A percentile compares a stretch with the other conserved stretches of the same genome.
These are phyloP conservation scores for Cystobasidium tubakii DNA, from an alignment of 768 basidiomycete genomes.

Conservation along the genomic window DNA sequence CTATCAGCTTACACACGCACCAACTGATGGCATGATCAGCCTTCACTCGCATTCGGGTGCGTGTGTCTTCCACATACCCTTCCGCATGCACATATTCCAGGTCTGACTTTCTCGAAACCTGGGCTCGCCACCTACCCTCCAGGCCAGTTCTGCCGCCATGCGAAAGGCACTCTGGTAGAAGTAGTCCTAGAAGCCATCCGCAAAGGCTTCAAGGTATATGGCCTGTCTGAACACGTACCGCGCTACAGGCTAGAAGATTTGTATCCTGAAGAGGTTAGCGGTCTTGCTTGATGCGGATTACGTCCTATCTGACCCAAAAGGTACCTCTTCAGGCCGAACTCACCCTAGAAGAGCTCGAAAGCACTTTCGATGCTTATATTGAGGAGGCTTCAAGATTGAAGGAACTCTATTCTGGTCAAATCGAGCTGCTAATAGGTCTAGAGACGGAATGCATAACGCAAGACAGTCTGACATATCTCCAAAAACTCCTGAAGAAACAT, in stretches of 20 bases:
- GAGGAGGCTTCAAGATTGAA: conserved; percentile 74
- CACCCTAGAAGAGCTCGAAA: conserved; percentile 55
- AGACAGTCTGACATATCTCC: conserved; percentile 60
- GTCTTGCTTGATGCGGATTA: neutral
- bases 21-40: conserved; percentile 27
- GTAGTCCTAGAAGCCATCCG: conserved; percentile 73
- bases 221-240: conserved; percentile 87
- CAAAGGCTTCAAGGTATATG: conserved; percentile 72
- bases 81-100: neutral
- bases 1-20: neutral
- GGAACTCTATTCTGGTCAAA: conserved; percentile 57
- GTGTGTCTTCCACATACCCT: neutral
- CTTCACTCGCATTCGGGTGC: conserved; percentile 33
- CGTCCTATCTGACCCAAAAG: neutral
- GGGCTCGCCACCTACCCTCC: conserved; percentile 50
- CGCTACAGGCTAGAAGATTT: conserved; percentile 73
- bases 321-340: conserved; percentile 55
- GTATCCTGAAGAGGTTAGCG: conserved; percentile 87
- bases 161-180: conserved; percentile 69
- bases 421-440: conserved; percentile 75
- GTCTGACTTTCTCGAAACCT: neutral
- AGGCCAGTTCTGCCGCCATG: conserved; percentile 89
- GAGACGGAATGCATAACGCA: conserved; percentile 84
- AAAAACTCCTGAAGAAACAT: conserved; percentile 55
- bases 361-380: conserved; percentile 69